Base-by-base conservation (phyloP, 257 asterid genomes). In the Scutellaria barbata region DNA sequence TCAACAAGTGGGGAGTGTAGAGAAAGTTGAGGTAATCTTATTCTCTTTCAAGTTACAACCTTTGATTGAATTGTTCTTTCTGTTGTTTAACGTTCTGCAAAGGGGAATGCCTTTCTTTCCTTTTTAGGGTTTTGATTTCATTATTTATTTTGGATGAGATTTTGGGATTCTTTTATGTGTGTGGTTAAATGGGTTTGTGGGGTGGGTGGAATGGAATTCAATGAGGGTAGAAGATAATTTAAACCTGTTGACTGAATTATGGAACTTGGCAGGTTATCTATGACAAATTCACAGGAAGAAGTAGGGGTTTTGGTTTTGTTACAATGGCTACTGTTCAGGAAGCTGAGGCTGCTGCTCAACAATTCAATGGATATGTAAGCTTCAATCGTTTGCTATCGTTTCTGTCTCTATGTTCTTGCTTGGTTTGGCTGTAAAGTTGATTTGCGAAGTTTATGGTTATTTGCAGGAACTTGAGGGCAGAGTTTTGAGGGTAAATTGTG, bases 301-400 rank as follows among this genome's bases (percentile, higher is more conserved):
- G 99, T 77, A 85, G 97, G 81, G 99, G 99, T 25, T 95, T 92
- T 59, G 99, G 87, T 62, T 95, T 95, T 40, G 96, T 95, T 56
- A 87, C 96, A 5, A 95, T 92, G 98, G 81, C 98, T 53, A 18
- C 93, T 0, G 72, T 46, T 0, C 86, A 83, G 77, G 98, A 87
- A 69, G 97, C 82, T 58, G 85, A 80, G 75, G 90, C 90, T 41
- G 99, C 96, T 7, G 88, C 74, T 43, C 87, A 86, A 66, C 92
- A 88, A 55, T 85, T 95, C 78, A 84, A 95, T 77, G 96, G 96
- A 76, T 88, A 89, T 82, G 99, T 95, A 82, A 89, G 85, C 73
- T 77, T 72, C 62, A 42, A 14, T 68, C 46, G 16, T 9, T 7
- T 41, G 16, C 42, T 22, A 33, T 54, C 10, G 7, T 40, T 17